Evolutionary conservation across 495 filamentous ascomycete genomes (phyloP), one percentile per base, ranked within the genome.

Genomic region (Alectoria sarmentosa): DNA sequence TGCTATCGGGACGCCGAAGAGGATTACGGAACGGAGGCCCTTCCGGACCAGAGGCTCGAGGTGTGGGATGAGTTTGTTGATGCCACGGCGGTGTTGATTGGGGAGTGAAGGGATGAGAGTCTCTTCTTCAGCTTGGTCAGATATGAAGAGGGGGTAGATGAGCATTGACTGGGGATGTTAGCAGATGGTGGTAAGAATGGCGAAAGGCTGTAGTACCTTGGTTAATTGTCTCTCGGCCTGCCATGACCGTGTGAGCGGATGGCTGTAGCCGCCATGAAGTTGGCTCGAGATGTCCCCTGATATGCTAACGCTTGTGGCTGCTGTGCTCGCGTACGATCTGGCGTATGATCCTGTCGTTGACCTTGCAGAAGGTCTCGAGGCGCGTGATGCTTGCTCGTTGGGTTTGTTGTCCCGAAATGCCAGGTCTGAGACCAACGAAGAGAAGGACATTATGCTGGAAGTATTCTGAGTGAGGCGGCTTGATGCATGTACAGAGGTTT

Each of bases 171-270:
- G 68, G 5, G 49, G 28, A 41, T 57, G 30, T 64, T 46, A 69
- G 65, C 39, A 54, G 36, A 54, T 11, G 4, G 10, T 37, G 28
- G 19, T 60, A 19, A 21, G 28, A 34, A 15, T 17, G 15, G 26
- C 30, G 34, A 54, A 54, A 59, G 39, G 6, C 32, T 21, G 15
- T 38, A 34, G 34, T 65, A 92, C 92, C 85, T 98, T 98, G 26
- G 95, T 98, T 71, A 98, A 83, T 81, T 98, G 92, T 58, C 92
- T 83, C 77, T 98, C 95, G 14, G 94, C 90, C 73, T 98, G 94
- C 94, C 94, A 98, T 72, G 90, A 82, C 65, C 94, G 81, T 56
- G 90, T 87, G 56, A 98, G 83, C 34, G 94, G 92, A 72, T 98
- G 94, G 69, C 86, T 88, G 75, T 98, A 98, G 61, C 94, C 94